Conservation (phyloP, 495 filamentous ascomycete genomes). For the Viridothelium virens region DNA sequence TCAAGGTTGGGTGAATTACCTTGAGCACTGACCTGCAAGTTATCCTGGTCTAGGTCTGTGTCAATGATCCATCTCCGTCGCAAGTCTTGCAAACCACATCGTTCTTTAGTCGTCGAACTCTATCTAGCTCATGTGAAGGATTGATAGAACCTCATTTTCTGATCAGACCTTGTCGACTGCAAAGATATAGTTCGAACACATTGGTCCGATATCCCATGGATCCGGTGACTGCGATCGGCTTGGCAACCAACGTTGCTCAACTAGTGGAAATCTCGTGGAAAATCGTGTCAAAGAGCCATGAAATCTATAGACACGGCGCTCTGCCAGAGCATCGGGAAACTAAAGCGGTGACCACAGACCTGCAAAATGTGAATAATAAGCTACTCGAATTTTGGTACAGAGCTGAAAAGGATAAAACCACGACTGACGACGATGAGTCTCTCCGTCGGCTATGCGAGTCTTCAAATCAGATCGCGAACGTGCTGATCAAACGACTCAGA, state of each 20-base stretch:
- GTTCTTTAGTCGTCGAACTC: too few relatives aligned
- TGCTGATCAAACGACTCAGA: neutral
- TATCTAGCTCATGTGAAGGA: too few relatives aligned
- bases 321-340: neutral
- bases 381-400: neutral
- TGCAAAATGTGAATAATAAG: neutral
- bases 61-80: too few relatives aligned
- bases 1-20: too few relatives aligned
- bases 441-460: neutral
- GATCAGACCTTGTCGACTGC: too few relatives aligned
- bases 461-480: neutral
- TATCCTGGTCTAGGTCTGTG: too few relatives aligned
- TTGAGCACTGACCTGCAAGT: too few relatives aligned
- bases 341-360: neutral
- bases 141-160: too few relatives aligned
- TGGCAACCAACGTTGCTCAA: neutral
- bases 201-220: neutral
- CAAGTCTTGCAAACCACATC: too few relatives aligned
- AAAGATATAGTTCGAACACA: too few relatives aligned
- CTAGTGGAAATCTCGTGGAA: neutral
- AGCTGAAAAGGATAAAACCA: neutral
- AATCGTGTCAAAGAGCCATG: neutral
- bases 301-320: neutral
- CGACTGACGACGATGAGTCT: neutral
- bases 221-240: neutral